Evolutionary conservation across 352 stramenopile species (phyloP), one percentile per base, ranked within the genome.

Genomic region (Pythium diclinum): DNA sequence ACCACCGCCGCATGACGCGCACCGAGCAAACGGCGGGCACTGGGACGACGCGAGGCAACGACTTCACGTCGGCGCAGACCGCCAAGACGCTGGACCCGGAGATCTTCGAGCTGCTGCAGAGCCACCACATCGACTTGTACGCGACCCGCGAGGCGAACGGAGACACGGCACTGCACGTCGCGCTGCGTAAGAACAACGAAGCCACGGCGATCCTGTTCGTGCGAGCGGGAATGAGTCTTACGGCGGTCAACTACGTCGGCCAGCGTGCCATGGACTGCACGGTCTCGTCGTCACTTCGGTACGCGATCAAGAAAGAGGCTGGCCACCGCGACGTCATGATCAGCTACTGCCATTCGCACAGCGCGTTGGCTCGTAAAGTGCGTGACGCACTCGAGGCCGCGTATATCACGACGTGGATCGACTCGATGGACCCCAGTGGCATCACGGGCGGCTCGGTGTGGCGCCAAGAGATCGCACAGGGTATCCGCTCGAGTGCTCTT

Each of bases 281-380:
- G 0, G 74, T 65, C 7, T 92, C 83, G 1, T 74, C 80, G 28
- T 78, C 78, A 2, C 67, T 94, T n/a, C 80, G 85, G 6, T 94
- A 92, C 56, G 81, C 82, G 17, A 84, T 92, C 33, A 94, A 94
- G 69, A 94, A 94, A 60, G 85, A 89, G 28, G 85, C 85, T 10
- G 85, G 85, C 0, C 82, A 91, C 5, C 82, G 85, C 28, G 85
- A 94, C 55, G 85, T 94, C 7, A 94, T 94, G 85, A 94, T 94
- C 58, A 94, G 85, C 47, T 94, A 94, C 62, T 89, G 80, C 51
- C 85, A 94, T 40, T 85, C 85, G n/a, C 85, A 94, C 49, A 69
- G 78, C 16, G 60, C 70, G 6, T 68, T 94, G 51, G 85, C 85
- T 17, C 74, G 75, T 6, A 87, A 89, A 46, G 60, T 94, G 19